Evolutionary conservation across 2,329 filamentous ascomycete genomes (phyloP), one percentile per base, ranked within the genome.

Genomic region (Trichoderma hamatum): DNA sequence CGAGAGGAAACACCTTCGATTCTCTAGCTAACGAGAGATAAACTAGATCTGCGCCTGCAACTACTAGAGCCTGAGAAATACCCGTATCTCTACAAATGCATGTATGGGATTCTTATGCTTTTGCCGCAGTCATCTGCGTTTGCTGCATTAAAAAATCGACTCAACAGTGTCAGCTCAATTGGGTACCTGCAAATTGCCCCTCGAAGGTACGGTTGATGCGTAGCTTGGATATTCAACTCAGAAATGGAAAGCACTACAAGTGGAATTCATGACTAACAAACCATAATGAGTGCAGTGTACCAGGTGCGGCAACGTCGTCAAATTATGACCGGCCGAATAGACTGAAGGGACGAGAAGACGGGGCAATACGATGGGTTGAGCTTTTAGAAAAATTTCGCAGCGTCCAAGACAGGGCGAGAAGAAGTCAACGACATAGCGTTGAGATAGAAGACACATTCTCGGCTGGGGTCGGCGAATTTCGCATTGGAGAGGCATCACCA

Each of bases 91-190:
- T 98, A 99, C 84, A 97, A 97, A 82, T 99, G 96, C 80, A 88
- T 99, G 60, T 99, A 98, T 76, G 96, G 96, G 11, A 88, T 99
- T 56, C 85, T 99, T 67, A 99, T 99, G 96, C 90, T 99, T 21
- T 86, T 99, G n/a, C 96, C 96, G 0, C 96, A 99, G 81, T 98
- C 95, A 19, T 96, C 94, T 32, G 96, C 96, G 10, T 99, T 99
- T 81, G 96, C 94, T 32, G 95, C 96, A 2, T 84, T 99, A 69
- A 98, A 97, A 79, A 99, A 99, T 77, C 90, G 96, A 52, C 86
- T 99, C 62, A 98, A 98, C 80, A 97, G 93, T 80, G 96, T 99
- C 73, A 97, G 93, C 82, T 94, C 96, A 64, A 98, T 99, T 78
- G 96, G 95, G 54, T 97, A 97, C 79, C 84, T 99, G 71, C 95